Evolutionary conservation across 306 rosid species (phyloP).

Genomic region (Corylus avellana): DNA sequence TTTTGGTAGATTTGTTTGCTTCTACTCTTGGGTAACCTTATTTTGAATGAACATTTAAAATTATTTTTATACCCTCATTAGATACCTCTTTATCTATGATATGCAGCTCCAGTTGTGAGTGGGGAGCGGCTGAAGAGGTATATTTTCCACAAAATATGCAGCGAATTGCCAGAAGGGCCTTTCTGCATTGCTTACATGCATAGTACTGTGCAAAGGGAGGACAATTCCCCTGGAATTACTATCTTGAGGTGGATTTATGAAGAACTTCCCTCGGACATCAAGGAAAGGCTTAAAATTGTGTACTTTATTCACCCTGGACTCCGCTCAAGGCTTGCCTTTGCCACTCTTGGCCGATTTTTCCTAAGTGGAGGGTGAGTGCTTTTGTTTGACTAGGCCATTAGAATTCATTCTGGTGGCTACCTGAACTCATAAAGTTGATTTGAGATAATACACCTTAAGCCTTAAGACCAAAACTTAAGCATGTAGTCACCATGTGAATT

Average conservation of each 20-base stretch:
- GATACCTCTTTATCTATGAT: constrained; percentile 23
- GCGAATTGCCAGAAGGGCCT: constrained; percentile 74
- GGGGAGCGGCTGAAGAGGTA: constrained; percentile 83
- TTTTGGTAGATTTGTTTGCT: not conserved
- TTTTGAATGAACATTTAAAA: constrained; percentile 4
- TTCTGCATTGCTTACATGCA: constrained; percentile 86
- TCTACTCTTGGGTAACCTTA: not conserved
- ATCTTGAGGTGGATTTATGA: constrained; percentile 97
- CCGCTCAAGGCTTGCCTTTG: constrained; percentile 79
- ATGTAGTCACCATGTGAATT: not conserved
- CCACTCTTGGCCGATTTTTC: constrained; percentile 85
- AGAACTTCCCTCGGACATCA: constrained; percentile 69
- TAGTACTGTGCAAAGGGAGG: constrained; percentile 79
- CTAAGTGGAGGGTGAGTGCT: constrained; percentile 83
- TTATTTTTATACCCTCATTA: constrained; percentile 16
- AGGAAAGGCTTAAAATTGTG: constrained; percentile 79
- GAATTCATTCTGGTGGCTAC: not conserved
- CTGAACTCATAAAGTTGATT: not conserved
- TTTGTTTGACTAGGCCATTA: not conserved
- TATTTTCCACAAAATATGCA: constrained; percentile 64
- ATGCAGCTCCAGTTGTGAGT: constrained; percentile 72
- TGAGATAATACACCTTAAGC: not conserved
- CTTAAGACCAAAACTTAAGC: not conserved
- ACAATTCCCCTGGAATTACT: constrained; percentile 89
- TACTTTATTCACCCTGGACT: constrained; percentile 91